A percentile compares a stretch with the other conserved stretches of the same genome.
These are phyloP conservation scores for Cenococcum geophilum DNA, from an alignment of 495 filamentous ascomycete species.

Conservation along the genomic window DNA sequence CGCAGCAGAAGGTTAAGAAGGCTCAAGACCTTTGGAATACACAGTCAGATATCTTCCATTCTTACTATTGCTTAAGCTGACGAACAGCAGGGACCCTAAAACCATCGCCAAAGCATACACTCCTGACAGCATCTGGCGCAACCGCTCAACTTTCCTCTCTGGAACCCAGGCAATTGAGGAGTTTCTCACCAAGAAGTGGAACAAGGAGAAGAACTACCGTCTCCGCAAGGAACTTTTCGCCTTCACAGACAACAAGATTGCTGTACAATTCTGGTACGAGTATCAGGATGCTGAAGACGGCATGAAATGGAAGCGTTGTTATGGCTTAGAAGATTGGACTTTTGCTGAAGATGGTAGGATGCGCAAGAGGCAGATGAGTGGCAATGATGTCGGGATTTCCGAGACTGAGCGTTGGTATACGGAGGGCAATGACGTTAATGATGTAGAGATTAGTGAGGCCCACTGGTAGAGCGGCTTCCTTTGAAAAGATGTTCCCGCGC, in stretches of 20 bases:
- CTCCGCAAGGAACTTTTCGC: slow-evolving; percentile 87
- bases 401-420: slow-evolving; percentile 61
- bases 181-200: slow-evolving; percentile 76
- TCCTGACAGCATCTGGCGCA: slow-evolving; percentile 73
- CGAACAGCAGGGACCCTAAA: slow-evolving; percentile 50
- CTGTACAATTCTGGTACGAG: slow-evolving; percentile 93
- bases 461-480: slow-evolving; percentile 55
- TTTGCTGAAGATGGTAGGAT: slow-evolving; percentile 74
- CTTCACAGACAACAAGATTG: slow-evolving; percentile 65
- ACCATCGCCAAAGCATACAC: slow-evolving; percentile 70
- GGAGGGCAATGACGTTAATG: slow-evolving; percentile 68
- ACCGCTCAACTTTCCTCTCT: slow-evolving; percentile 63
- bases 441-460: slow-evolving; percentile 61
- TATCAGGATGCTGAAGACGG: slow-evolving; percentile 61
- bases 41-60: slow-evolving; percentile 42
- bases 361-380: slow-evolving; percentile 87
- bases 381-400: slow-evolving; percentile 70
- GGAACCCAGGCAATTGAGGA: slow-evolving; percentile 62
- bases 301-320: slow-evolving; percentile 81
- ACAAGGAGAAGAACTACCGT: slow-evolving; percentile 62
- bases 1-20: slow-evolving; percentile 72
- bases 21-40: slow-evolving; percentile 86
- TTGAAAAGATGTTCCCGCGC: no score
- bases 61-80: slow-evolving; percentile 10
- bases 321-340: slow-evolving; percentile 90